Evolutionary conservation across 1,284 basidiomycete species (phyloP).

Genomic region (Tilletiaria anomala): DNA sequence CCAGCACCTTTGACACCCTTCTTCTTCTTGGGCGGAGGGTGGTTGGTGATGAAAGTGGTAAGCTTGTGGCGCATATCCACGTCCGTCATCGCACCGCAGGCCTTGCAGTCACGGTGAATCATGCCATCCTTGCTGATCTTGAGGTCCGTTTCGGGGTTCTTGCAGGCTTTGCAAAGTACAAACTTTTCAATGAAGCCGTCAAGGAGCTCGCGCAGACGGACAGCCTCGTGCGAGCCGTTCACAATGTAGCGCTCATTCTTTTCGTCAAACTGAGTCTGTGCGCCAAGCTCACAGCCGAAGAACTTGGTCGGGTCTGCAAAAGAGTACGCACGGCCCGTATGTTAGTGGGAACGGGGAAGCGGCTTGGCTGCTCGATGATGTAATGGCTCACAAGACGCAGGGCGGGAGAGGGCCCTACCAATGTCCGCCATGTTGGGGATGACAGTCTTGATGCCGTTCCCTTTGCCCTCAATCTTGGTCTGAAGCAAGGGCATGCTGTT

Average conservation of each 20-base stretch:
- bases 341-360: neutral
- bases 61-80: conserved; percentile 97
- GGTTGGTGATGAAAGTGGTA: conserved; percentile 90
- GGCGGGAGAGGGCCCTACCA: conserved; percentile 82
- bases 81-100: conserved; percentile 78
- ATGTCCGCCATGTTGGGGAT: conserved; percentile 86
- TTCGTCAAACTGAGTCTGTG: conserved; percentile 89
- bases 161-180: conserved; percentile 91
- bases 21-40: conserved; percentile 63
- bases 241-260: conserved; percentile 97
- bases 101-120: conserved; percentile 94
- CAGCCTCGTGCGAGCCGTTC: conserved; percentile 87
- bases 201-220: conserved; percentile 83
- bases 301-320: conserved; percentile 82
- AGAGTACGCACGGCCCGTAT: neutral
- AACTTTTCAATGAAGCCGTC: conserved; percentile 92
- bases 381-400: conserved; percentile 53
- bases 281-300: conserved; percentile 96
- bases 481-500: conserved; percentile 90
- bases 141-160: conserved; percentile 94
- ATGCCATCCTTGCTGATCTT: conserved; percentile 64
- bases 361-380: neutral
- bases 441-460: conserved; percentile 94
- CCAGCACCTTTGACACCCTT: conserved; percentile 37
- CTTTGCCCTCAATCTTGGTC: conserved; percentile 97